These are phyloP conservation scores for Leptosphaerulina australis DNA, from an alignment of 2,329 filamentous ascomycete species.

Conservation along the genomic window DNA sequence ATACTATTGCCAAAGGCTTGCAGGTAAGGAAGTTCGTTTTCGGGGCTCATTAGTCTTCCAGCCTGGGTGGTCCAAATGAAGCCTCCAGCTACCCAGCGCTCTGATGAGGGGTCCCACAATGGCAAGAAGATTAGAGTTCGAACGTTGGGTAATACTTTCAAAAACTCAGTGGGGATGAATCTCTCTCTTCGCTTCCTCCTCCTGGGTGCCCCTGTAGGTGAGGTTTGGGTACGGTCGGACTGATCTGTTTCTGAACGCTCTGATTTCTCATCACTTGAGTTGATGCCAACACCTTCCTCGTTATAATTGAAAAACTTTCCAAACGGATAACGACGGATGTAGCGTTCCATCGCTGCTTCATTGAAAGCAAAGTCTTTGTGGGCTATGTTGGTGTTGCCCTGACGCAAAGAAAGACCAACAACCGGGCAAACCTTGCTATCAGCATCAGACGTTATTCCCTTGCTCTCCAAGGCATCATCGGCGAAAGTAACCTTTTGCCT, in stretches of 20 bases:
- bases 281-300: conserved; percentile 40
- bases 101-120: conserved; percentile 44
- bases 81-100: conserved; percentile 42
- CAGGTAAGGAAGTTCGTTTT: conserved; percentile 43
- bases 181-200: conserved; percentile 36
- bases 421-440: conserved; percentile 37
- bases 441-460: conserved; percentile 1
- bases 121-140: conserved; percentile 47
- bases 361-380: conserved; percentile 41
- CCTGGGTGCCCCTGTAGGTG: conserved; percentile 15
- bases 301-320: conserved; percentile 47
- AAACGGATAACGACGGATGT: conserved; percentile 41
- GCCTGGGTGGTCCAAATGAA: conserved; percentile 44
- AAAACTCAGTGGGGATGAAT: conserved; percentile 42
- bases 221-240: conserved; percentile 31
- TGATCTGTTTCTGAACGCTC: conserved; percentile 39
- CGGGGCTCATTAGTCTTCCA: conserved; percentile 39
- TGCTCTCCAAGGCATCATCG: conserved; percentile 1
- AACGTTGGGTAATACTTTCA: conserved; percentile 42
- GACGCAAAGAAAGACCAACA: conserved; percentile 30
- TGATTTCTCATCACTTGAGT: conserved; percentile 41
- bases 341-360: conserved; percentile 43
- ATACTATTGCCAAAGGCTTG: conserved; percentile 45
- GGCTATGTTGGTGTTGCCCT: conserved; percentile 24
- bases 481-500: conserved; percentile 15